phyloP scores from a whole-genome alignment of 768 basidiomycete species.

The Antrodiella citrinella region DNA sequence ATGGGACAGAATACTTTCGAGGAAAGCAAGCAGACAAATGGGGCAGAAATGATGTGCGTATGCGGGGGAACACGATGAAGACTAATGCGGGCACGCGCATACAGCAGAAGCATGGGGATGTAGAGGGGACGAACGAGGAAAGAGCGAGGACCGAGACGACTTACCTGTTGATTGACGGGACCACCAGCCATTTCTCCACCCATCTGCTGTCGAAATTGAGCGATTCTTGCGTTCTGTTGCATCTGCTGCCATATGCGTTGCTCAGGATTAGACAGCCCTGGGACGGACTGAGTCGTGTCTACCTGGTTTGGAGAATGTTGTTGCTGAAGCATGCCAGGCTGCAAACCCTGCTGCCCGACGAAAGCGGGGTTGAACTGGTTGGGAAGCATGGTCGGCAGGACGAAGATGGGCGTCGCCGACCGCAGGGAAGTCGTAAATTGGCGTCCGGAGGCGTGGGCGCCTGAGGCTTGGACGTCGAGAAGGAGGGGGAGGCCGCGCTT shows the following conservation, averaged over 20 bases:
- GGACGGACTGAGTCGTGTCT: conserved; percentile 30
- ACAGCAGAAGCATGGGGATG: neutral
- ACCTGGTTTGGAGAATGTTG: conserved; percentile 30
- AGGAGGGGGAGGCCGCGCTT: neutral
- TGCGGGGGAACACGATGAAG: neutral
- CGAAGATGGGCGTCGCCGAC: neutral
- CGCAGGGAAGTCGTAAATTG: neutral
- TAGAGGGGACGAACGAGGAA: neutral
- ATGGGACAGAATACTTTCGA: neutral
- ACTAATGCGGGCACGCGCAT: no score
- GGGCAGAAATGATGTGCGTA: neutral
- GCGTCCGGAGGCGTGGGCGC: neutral
- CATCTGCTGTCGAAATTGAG: conserved; percentile 9
- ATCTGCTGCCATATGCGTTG: conserved; percentile 49
- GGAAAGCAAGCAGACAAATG: conserved; percentile 5
- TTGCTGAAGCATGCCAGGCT: conserved; percentile 36
- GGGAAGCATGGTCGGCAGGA: conserved; percentile 32
- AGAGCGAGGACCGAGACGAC: neutral
- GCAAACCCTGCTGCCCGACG: conserved; percentile 36
- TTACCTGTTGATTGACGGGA: neutral
- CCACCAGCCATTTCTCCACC: conserved; percentile 9
- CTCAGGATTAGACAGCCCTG: conserved; percentile 38
- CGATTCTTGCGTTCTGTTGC: conserved; percentile 2
- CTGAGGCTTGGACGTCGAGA: neutral
- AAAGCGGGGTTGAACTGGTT: conserved; percentile 37